These are phyloP conservation scores for Rhizopogon roseolus DNA, from an alignment of 768 basidiomycete species.

Conservation along the genomic window DNA sequence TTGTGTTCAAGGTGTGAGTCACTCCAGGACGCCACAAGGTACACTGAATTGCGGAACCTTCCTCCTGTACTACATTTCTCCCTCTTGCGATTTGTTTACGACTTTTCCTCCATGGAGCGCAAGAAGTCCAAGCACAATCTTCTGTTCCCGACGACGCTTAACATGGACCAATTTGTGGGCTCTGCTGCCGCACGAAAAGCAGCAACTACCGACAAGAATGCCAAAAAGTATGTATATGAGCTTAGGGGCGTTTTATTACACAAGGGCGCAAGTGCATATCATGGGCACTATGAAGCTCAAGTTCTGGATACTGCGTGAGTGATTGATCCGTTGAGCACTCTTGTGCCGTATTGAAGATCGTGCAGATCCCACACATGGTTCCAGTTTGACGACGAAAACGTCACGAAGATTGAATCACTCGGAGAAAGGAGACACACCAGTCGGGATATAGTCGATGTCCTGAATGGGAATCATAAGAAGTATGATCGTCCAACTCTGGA, in stretches of 20 bases:
- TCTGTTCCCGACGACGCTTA: slow-evolving; percentile 66
- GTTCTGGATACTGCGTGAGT: slow-evolving; percentile 69
- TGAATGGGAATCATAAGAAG: slow-evolving; percentile 23
- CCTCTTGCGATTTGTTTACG: slow-evolving; percentile 89
- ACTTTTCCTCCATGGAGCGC: slow-evolving; percentile 70
- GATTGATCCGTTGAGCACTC: slow-evolving; percentile 7
- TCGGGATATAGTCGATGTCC: slow-evolving; percentile 25
- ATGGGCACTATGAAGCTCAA: slow-evolving; percentile 86
- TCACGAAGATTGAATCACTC: slow-evolving; percentile 56
- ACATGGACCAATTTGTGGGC: slow-evolving; percentile 67
- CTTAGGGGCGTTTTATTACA: slow-evolving; percentile 83
- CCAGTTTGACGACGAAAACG: slow-evolving; percentile 88
- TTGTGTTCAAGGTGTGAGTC: slow-evolving; percentile 68
- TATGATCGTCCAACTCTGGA: slow-evolving; percentile 10
- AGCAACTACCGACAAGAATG: slow-evolving; percentile 11
- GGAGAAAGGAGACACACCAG: slow-evolving; percentile 37
- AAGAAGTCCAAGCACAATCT: slow-evolving; percentile 84
- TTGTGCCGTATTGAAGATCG: neutral
- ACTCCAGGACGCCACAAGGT: slow-evolving; percentile 77
- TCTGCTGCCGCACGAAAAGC: slow-evolving; percentile 14
- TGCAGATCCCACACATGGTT: slow-evolving; percentile 73
- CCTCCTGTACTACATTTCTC: slow-evolving; percentile 92
- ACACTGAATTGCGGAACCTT: slow-evolving; percentile 61
- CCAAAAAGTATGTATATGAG: slow-evolving; percentile 55
- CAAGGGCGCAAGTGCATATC: slow-evolving; percentile 89